phyloP scores from a whole-genome alignment of 2,329 filamentous ascomycete species.

The Ophiocordyceps robertsii region DNA sequence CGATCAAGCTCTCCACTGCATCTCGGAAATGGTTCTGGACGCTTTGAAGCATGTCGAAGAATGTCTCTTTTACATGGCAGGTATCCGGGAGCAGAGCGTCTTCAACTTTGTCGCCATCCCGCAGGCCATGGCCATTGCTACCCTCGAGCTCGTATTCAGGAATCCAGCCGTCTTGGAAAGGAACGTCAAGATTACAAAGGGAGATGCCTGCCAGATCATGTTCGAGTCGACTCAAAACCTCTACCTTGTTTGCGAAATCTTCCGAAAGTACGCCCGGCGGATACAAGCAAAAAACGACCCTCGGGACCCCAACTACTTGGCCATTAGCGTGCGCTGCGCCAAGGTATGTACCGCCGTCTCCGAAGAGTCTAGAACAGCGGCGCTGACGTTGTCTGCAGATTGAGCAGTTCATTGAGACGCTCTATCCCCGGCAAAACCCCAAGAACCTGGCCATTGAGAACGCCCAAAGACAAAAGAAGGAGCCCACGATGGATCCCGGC shows the following conservation, averaged over 20 bases:
- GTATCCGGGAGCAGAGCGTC: slow-evolving; percentile 85
- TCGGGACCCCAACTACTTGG: slow-evolving; percentile 79
- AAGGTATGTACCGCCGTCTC: slow-evolving; percentile 42
- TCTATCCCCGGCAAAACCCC: slow-evolving; percentile 76
- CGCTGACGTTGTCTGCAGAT: slow-evolving; percentile 38
- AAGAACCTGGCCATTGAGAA: slow-evolving; percentile 36
- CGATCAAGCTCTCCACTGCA: slow-evolving; percentile 67
- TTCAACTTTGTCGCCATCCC: slow-evolving; percentile 99
- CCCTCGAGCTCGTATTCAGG: slow-evolving; percentile 80
- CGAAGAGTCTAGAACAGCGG: background rate
- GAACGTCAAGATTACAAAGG: slow-evolving; percentile 95
- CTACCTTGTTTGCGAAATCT: slow-evolving; percentile 65
- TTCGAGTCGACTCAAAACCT: slow-evolving; percentile 85
- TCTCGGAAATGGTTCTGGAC: slow-evolving; percentile 88
- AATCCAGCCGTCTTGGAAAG: slow-evolving; percentile 76
- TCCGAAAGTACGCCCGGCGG: slow-evolving; percentile 61
- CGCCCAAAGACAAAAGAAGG: slow-evolving; percentile 22
- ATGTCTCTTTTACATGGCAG: slow-evolving; percentile 95
- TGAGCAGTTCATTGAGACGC: slow-evolving; percentile 87
- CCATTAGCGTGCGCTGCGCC: slow-evolving; percentile 81
- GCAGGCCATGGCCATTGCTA: slow-evolving; percentile 94
- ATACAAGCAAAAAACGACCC: slow-evolving; percentile 94
- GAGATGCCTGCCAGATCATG: slow-evolving; percentile 86
- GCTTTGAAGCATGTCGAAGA: slow-evolving; percentile 79
- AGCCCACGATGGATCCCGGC: slow-evolving; percentile 36